Base-by-base conservation (phyloP, 768 basidiomycete species). In the Tylopilus vinaceipallidus region DNA sequence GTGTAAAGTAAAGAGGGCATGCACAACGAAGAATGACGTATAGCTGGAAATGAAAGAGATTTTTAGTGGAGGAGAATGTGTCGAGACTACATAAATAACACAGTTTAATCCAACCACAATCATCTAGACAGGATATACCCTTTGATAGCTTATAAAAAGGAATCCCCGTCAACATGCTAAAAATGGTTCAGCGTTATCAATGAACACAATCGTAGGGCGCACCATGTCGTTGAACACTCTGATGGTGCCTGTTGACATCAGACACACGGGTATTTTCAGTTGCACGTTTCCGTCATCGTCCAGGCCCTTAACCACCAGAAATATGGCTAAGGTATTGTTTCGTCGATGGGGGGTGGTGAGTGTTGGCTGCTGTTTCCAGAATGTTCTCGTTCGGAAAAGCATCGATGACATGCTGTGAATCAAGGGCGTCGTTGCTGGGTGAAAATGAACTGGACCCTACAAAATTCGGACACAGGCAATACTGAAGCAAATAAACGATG, bases 221-320 rank as follows among this genome's bases (percentile, higher is more conserved):
- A 53, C 54, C 61, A 58, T 58, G 2, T 63, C 26, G 32, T 54
- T 45, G 26, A 32, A 55, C 62, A 63, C 59, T 49, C 62, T 52
- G 36, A 56, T 47, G 4, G 54, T 54, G 13, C 56, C 59, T 6
- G 62, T 58, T 5, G 62, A 60, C 60, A 60, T 63, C 13, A 60
- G 16, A 36, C 50, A 56, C 34, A 58, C 56, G 0, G 52, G 53
- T 44, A 58, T 52, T 29, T 42, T 49, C 0, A 55, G 42, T 23
- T 53, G 49, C 6, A 61, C 30, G 4, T 59, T 44, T 1, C 49
- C 53, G 3, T 61, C 44, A 0, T 42, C 47, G 27, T 45, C 41
- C 6, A 56, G 7, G 10, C 50, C 34, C 10, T 55, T 49, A 13
- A 58, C 43, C 8, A 61, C 38, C 46, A 50, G n/a, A n/a, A n/a